Percentiles rank a stretch among this genome's conserved stretches.
These are phyloP conservation scores for Cystobasidium sp. DNA, from an alignment of 1,284 basidiomycete species.

Conservation along the genomic window DNA sequence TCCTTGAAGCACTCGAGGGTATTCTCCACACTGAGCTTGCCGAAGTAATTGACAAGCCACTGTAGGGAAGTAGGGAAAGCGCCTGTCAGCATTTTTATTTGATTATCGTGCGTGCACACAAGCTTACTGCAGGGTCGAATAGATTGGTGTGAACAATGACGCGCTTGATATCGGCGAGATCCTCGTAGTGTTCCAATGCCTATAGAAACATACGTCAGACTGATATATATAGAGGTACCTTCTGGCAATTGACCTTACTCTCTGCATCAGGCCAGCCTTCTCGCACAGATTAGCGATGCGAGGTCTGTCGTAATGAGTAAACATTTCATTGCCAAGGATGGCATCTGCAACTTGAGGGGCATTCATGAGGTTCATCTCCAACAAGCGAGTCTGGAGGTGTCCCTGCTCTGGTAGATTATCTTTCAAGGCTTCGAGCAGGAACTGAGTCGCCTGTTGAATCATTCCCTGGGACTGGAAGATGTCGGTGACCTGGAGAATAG, in stretches of 20 bases:
- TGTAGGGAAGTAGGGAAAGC: constrained; percentile 54
- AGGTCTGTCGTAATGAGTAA: constrained; percentile 93
- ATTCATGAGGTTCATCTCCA: constrained; percentile 98
- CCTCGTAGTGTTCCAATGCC: constrained; percentile 98
- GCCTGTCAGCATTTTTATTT: neutral
- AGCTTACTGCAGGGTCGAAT: constrained; percentile 77
- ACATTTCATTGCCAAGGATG: constrained; percentile 99
- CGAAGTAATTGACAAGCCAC: constrained; percentile 99
- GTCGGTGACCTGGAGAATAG: constrained; percentile 73
- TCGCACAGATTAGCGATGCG: constrained; percentile 98
- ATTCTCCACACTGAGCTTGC: constrained; percentile 96
- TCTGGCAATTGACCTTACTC: constrained; percentile 55
- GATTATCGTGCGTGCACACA: too few relatives aligned
- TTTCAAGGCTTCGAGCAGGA: constrained; percentile 97
- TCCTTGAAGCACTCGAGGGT: constrained; percentile 95
- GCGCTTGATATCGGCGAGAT: constrained; percentile 95
- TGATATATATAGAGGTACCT: neutral
- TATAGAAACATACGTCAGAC: constrained; percentile 55
- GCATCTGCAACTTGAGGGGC: constrained; percentile 99
- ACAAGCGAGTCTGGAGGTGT: constrained; percentile 89
- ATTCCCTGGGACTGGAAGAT: constrained; percentile 99
- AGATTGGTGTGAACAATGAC: constrained; percentile 91
- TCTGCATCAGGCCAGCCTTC: constrained; percentile 93
- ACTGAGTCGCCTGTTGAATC: constrained; percentile 98
- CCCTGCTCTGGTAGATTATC: constrained; percentile 99